phyloP scores from a whole-genome alignment of 805 yeast species.

The baker's yeast (Saccharomyces cerevisiae) region DNA sequence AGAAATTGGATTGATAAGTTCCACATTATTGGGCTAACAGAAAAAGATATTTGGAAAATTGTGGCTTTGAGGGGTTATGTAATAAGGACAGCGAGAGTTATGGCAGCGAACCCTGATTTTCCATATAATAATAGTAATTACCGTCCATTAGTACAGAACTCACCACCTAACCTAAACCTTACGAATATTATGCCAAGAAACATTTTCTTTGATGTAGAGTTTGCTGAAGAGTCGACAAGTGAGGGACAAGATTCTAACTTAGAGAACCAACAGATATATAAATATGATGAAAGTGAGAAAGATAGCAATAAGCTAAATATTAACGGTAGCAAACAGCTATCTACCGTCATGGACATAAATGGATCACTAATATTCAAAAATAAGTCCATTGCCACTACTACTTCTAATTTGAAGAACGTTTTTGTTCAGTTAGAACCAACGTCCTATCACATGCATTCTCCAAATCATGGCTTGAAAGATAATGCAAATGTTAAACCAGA shows the following conservation, averaged over 20 bases:
- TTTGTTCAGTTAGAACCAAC: conserved; percentile 38
- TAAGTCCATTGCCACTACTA: conserved; percentile 35
- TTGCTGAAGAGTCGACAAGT: conserved; percentile 5
- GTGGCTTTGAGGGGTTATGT: conserved; percentile 63
- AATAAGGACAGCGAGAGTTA: conserved; percentile 43
- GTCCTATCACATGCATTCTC: conserved; percentile 4
- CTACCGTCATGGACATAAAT: conserved; percentile 17
- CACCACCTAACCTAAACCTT: conserved; percentile 1
- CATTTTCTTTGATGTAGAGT: conserved; percentile 41
- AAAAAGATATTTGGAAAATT: conserved; percentile 75
- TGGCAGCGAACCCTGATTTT: conserved; percentile 27
- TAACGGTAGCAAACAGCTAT: neutral
- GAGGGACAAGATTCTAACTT: neutral
- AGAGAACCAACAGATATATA: neutral
- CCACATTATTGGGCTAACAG: conserved; percentile 62
- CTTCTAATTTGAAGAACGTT: conserved; percentile 34
- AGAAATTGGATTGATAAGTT: conserved; percentile 65
- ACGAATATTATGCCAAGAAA: conserved; percentile 39
- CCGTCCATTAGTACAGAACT: neutral
- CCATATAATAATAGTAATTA: conserved; percentile 9
- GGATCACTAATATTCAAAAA: conserved; percentile 32
- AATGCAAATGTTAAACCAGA: conserved; percentile 23
- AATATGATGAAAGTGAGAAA: neutral
- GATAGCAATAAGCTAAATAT: neutral
- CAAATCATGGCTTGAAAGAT: conserved; percentile 2